Percentiles rank a stretch among this genome's conserved stretches.
Evolutionary conservation across 495 filamentous ascomycete genomes (phyloP).

Genomic region (Monascus purpureus): DNA sequence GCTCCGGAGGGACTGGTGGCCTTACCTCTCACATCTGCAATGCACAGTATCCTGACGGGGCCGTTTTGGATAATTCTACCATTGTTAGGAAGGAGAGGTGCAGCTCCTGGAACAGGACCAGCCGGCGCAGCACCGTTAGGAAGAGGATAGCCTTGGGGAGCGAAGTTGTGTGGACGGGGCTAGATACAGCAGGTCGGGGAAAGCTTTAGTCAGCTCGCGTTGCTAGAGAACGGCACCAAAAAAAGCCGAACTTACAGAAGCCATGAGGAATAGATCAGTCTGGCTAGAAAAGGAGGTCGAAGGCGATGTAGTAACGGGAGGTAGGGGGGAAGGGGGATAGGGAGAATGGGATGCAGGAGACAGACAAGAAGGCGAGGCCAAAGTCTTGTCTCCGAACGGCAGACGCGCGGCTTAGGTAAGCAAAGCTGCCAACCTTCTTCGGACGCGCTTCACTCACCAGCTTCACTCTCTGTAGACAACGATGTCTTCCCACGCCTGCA

Average conservation of each 20-base stretch:
- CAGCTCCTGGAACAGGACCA: slow-evolving; percentile 36
- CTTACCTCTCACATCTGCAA: slow-evolving; percentile 95
- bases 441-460: no score
- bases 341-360: no score
- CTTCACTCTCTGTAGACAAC: no score
- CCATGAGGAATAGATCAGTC: slow-evolving; percentile 29
- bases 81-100: slow-evolving; percentile 49
- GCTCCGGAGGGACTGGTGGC: no score
- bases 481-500: no score
- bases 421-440: no score
- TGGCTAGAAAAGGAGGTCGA: slow-evolving; percentile 10
- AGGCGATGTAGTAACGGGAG: slow-evolving; percentile 8
- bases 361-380: no score
- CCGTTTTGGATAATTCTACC: slow-evolving; percentile 71
- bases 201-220: slow-evolving; percentile 3
- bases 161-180: slow-evolving; percentile 34
- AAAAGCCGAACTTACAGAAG: slow-evolving; percentile 34
- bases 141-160: slow-evolving; percentile 35
- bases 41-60: slow-evolving; percentile 74
- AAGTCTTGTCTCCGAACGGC: no score
- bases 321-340: no score
- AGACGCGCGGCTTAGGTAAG: no score
- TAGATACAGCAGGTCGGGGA: slow-evolving; percentile 9
- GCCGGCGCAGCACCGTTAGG: slow-evolving; percentile 30
- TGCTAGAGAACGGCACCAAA: slow-evolving; percentile 6